These are phyloP conservation scores for Starmerella vaccinii DNA, from an alignment of 805 yeast genomes.

Conservation along the genomic window DNA sequence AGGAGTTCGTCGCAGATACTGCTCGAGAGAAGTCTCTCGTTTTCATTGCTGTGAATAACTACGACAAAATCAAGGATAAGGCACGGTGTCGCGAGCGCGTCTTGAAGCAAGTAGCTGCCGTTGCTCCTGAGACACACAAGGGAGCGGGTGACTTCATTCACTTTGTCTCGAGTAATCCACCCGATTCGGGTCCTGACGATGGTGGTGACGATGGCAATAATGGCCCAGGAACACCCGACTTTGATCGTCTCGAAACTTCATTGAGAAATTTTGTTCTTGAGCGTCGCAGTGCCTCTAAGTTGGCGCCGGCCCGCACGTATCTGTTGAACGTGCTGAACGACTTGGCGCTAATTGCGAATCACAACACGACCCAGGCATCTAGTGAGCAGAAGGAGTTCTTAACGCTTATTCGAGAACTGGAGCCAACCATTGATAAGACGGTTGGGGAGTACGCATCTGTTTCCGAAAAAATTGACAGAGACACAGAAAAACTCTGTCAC, in stretches of 20 bases:
- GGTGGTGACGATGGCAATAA: slow-evolving; percentile 23
- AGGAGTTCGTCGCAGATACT: slow-evolving; percentile 83
- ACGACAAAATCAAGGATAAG: slow-evolving; percentile 76
- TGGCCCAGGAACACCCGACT: slow-evolving; percentile 34
- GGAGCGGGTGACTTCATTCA: slow-evolving; percentile 87
- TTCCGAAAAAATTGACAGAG: slow-evolving; percentile 47
- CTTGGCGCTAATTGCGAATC: slow-evolving; percentile 45
- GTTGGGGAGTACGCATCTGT: slow-evolving; percentile 44
- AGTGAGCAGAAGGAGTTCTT: slow-evolving; percentile 35
- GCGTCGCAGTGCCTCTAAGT: slow-evolving; percentile 77
- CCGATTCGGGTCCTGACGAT: slow-evolving; percentile 26
- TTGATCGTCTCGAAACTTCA: slow-evolving; percentile 75
- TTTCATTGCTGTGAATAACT: slow-evolving; percentile 87
- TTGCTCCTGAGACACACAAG: slow-evolving; percentile 87
- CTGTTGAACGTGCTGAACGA: slow-evolving; percentile 60
- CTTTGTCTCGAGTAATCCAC: slow-evolving; percentile 41
- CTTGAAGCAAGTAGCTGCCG: slow-evolving; percentile 68
- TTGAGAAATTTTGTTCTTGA: slow-evolving; percentile 77
- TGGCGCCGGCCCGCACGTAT: slow-evolving; percentile 88
- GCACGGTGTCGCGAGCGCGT: slow-evolving; percentile 67
- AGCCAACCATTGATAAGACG: slow-evolving; percentile 53
- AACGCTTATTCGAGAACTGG: slow-evolving; percentile 44
- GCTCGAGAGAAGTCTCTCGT: slow-evolving; percentile 85
- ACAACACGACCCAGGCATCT: slow-evolving; percentile 50
- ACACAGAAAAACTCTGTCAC: slow-evolving; percentile 52